phyloP scores from a whole-genome alignment of 148 eudicot species.

The Silene conica region DNA sequence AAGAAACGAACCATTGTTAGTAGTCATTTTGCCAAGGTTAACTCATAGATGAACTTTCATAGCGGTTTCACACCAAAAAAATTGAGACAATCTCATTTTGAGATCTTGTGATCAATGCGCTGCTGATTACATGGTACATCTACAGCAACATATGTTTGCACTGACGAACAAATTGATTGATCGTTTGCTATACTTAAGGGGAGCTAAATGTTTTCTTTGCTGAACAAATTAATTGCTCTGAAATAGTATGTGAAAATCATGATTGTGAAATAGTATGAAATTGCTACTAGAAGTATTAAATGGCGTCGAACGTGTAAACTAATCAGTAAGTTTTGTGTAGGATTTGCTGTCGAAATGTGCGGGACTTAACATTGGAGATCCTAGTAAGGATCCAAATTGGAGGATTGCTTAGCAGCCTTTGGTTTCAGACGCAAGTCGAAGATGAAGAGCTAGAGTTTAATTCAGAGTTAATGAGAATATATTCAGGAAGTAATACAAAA shows the following conservation, averaged over 20 bases:
- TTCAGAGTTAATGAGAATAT: background rate
- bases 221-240: background rate
- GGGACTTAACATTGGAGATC: slow-evolving; percentile 27
- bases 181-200: background rate
- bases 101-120: too few relatives aligned
- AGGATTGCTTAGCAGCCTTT: slow-evolving; percentile 17
- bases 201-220: background rate
- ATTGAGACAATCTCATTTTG: too few relatives aligned
- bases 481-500: background rate
- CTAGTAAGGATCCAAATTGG: slow-evolving; percentile 20
- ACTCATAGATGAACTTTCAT: too few relatives aligned
- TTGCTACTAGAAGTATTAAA: background rate
- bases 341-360: slow-evolving; percentile 34
- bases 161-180: background rate
- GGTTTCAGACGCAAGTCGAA: background rate
- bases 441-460: background rate
- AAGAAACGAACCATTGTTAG: too few relatives aligned
- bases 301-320: background rate
- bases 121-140: too few relatives aligned
- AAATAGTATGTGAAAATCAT: background rate
- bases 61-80: too few relatives aligned
- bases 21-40: too few relatives aligned
- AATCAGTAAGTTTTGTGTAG: slow-evolving; percentile 14
- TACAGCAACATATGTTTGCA: slow-evolving; percentile 1
- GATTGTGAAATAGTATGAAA: background rate